Base-by-base conservation (phyloP, 2,329 filamentous ascomycete genomes). In the Pseudogymnoascus sp. region DNA sequence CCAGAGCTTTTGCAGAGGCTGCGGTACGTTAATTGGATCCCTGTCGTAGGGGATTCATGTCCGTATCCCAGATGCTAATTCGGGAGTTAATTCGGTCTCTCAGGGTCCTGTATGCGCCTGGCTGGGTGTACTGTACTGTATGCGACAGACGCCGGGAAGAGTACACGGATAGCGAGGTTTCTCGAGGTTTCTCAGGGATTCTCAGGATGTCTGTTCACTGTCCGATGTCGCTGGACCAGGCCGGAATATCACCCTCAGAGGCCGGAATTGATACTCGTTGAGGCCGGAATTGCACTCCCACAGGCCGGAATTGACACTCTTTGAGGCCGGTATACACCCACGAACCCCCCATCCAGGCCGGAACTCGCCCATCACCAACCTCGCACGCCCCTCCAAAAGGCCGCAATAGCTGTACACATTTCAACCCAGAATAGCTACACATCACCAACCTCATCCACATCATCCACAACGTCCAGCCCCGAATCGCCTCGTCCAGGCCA, bases 1-100 rank as follows among this genome's bases (percentile, higher is more conserved):
- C 49, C n/a, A 56, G 49, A 56, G 49, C 49, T 56, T 56, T 56
- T 56, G 16, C 28, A 56, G 49, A 56, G 28, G 34, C 34, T 56
- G 16, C 28, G 28, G 49, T 56, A 34, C 46, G 46, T 56, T 25
- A 56, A 56, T 31, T 34, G 8, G 4, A 56, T 12, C 46, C 46
- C 25, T 56, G 46, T n/a, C 31, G 12, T 14, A 16, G n/a, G 46
- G 8, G 5, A 12, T 56, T 28, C 25, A 28, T 31, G 12, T 28
- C 16, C 46, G 23, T 31, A 2, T 53, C 5, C 25, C n/a, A 31
- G n/a, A 53, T 31, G 43, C 43, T 53, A 53, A 53, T 28, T 53
- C 23, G 5, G n/a, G 31, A 16, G 43, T 23, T 53, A 53, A 53
- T 28, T 53, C 23, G 5, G 43, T 31, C 23, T 53, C 25, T 53